Evolutionary conservation across 164 flowering plant species (phyloP).

Genomic region (Vitis riparia): DNA sequence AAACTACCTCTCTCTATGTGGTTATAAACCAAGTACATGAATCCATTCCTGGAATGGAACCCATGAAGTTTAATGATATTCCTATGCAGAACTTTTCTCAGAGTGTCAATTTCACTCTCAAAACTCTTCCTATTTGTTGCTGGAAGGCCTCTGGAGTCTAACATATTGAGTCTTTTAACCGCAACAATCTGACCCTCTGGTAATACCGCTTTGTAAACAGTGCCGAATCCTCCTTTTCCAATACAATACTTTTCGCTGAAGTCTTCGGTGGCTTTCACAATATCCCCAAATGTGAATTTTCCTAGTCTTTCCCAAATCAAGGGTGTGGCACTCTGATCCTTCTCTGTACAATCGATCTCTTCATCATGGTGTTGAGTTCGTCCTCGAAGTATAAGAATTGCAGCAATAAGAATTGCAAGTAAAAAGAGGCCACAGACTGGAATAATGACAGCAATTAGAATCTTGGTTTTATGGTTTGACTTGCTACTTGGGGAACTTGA

Average conservation of each 20-base stretch:
- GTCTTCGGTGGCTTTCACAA: conserved; percentile 35
- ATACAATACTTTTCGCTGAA: conserved; percentile 33
- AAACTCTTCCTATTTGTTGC: conserved; percentile 21
- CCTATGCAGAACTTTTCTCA: conserved; percentile 38
- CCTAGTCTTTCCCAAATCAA: conserved; percentile 40
- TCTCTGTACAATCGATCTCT: too few species aligned
- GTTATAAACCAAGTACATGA: conserved; percentile 36
- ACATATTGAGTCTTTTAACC: conserved; percentile 33
- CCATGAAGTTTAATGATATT: conserved; percentile 34
- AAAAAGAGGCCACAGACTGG: conserved; percentile 24
- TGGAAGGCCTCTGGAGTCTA: background rate
- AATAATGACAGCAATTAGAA: conserved; percentile 33
- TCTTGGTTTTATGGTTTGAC: conserved; percentile 9
- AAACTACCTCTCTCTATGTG: conserved; percentile 40
- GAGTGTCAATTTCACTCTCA: conserved; percentile 31
- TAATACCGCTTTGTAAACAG: conserved; percentile 41
- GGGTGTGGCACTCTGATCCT: conserved; percentile 9
- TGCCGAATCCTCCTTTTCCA: conserved; percentile 49
- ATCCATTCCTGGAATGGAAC: conserved; percentile 17
- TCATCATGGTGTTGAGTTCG: too few species aligned
- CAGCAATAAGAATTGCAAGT: background rate
- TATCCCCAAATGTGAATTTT: conserved; percentile 16
- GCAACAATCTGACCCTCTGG: conserved; percentile 32
- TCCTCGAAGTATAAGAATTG: too few species aligned
- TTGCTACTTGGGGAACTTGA: background rate